Evolutionary conservation across 2,329 filamentous ascomycete genomes (phyloP).

Genomic region (Neofusicoccum umdonicola): DNA sequence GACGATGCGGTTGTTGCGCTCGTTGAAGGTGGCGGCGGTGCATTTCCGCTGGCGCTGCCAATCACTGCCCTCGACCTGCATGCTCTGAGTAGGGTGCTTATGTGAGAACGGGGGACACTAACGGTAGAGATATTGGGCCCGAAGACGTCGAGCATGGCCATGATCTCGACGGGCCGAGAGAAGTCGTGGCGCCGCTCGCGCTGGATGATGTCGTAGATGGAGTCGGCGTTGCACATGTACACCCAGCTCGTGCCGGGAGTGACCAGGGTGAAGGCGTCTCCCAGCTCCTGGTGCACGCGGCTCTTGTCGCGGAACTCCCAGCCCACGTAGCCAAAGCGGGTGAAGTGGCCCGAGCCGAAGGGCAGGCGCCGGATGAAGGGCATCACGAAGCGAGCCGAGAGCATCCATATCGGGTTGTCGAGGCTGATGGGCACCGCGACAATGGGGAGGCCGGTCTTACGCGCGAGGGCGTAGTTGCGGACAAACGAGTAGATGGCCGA

Average conservation of each 20-base stretch:
- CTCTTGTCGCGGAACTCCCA: constrained; percentile 25
- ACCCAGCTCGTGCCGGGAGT: constrained; percentile 25
- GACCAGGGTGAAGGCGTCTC: constrained; percentile 28
- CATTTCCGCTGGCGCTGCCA: constrained; percentile 46
- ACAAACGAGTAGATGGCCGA: too few species aligned
- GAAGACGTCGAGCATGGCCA: constrained; percentile 20
- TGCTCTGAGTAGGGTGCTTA: too few species aligned
- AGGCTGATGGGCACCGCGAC: too few species aligned
- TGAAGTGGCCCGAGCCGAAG: too few species aligned
- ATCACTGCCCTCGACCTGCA: constrained; percentile 19
- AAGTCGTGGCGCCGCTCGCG: constrained; percentile 21
- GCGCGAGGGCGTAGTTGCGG: too few species aligned
- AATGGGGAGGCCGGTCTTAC: too few species aligned
- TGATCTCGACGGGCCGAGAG: constrained; percentile 24
- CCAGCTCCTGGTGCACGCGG: constrained; percentile 19
- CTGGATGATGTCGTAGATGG: constrained; percentile 21
- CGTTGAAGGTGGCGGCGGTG: constrained; percentile 44
- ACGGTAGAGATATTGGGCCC: too few species aligned
- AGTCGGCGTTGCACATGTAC: constrained; percentile 23
- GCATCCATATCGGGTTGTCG: too few species aligned
- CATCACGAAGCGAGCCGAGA: too few species aligned
- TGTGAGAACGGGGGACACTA: too few species aligned
- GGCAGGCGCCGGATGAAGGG: too few species aligned
- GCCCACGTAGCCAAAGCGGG: constrained; percentile 6
- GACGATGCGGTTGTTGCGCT: constrained; percentile 41